Base-by-base conservation (phyloP, 139 green algal genomes). In the Closterium sp. region DNA sequence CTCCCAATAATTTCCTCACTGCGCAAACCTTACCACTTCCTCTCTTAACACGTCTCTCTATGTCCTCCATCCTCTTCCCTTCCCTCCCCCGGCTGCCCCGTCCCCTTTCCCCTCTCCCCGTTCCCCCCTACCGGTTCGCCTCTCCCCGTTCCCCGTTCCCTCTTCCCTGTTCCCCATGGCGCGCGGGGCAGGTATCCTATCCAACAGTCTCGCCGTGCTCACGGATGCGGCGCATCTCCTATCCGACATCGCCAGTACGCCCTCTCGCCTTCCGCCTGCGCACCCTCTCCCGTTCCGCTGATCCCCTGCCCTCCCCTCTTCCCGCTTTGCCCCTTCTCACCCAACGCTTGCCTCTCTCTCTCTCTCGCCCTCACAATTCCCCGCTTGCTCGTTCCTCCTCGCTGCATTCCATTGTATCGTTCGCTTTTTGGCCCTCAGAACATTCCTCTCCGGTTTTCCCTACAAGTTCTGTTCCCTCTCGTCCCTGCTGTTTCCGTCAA, bases 201-300 rank as follows among this genome's bases (percentile, higher is more conserved):
- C 89, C 32, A 95, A 96, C 96, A 98, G 96, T 86, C 95, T 99
- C 27, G 98, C 98, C 85, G 98, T 99, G 93, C 96, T 99, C 92
- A 97, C 98, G 2, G 98, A 99, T 92, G 98, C 98, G 2, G 97
- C 97, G 0, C 97, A 99, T 95, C 97, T 99, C 92, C 95, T 99
- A n/a, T 98, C 97, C 4, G 98, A 99, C 86, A 97, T 95, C 38
- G 91, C 93, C 32, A 79, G 92, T 91, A 30, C n/a, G 32, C 28
- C 9, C 38, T 27, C 42, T 45, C 28, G n/a, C 32, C 87, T 21
- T 93, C 70, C 27, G 24, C 32, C 50, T 17, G 11, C 13, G 0
- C n/a, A 11, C 45, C 87, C 93, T 5, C n/a, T 32, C 1, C 62
- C 17, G 0, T 24, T 24, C 1, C 3, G 62, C 62, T 27, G 0